These are phyloP conservation scores for Tylopilus subfusipes DNA, from an alignment of 768 basidiomycete genomes.

Conservation along the genomic window DNA sequence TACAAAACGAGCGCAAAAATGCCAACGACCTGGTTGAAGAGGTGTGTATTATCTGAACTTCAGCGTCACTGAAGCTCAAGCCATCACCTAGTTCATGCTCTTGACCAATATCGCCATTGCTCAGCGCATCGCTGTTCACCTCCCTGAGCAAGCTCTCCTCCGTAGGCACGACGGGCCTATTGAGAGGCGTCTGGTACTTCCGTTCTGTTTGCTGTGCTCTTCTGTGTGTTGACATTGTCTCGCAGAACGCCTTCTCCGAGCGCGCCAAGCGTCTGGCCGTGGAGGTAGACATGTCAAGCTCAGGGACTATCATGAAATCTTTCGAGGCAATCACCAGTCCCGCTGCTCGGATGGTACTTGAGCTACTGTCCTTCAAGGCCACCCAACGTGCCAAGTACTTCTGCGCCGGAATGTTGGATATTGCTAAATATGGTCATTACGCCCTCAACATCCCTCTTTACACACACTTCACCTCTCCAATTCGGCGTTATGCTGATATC, in stretches of 20 bases:
- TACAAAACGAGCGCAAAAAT: slow-evolving; percentile 57
- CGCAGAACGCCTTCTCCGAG: slow-evolving; percentile 69
- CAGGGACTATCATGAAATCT: slow-evolving; percentile 81
- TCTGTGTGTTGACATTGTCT: slow-evolving; percentile 8
- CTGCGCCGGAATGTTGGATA: slow-evolving; percentile 98
- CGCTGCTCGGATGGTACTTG: slow-evolving; percentile 71
- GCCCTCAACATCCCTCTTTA: slow-evolving; percentile 88
- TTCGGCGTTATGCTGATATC: slow-evolving; percentile 90
- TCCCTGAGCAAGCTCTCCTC: slow-evolving; percentile 96
- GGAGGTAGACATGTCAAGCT: slow-evolving; percentile 72
- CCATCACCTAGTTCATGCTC: slow-evolving; percentile 76
- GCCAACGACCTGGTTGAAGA: slow-evolving; percentile 87
- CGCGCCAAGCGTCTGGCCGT: slow-evolving; percentile 84
- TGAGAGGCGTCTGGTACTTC: slow-evolving; percentile 76
- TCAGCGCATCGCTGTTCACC: slow-evolving; percentile 87
- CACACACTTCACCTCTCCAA: slow-evolving; percentile 91
- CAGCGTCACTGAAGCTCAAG: slow-evolving; percentile 2
- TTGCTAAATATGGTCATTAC: slow-evolving; percentile 95
- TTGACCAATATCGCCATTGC: slow-evolving; percentile 87
- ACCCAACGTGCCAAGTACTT: slow-evolving; percentile 96
- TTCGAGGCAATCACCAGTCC: slow-evolving; percentile 73
- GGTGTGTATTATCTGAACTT: slow-evolving; percentile 41
- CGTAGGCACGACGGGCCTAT: slow-evolving; percentile 92
- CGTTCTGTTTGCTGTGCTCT: neutral
- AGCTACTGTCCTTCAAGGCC: slow-evolving; percentile 84